Percentiles rank a stretch among this genome's conserved stretches.
Evolutionary conservation across 495 filamentous ascomycete genomes (phyloP).

Genomic region (Entonaema liquescens): DNA sequence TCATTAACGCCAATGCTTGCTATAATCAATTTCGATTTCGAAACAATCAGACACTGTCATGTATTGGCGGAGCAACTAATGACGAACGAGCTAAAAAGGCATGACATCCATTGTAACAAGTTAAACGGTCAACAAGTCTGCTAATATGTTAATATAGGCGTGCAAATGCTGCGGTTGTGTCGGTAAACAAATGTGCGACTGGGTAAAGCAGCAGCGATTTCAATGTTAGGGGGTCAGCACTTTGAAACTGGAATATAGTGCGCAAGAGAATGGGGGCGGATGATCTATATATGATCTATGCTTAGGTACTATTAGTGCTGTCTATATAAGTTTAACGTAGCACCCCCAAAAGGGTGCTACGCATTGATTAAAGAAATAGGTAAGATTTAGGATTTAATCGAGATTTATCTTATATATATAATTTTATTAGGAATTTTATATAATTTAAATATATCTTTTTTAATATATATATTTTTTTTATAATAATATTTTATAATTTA

Average conservation of each 20-base stretch:
- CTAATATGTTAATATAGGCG: constrained; percentile 39
- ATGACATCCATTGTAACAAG: background rate
- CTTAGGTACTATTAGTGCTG: no score
- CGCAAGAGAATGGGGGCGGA: background rate
- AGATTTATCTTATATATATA: no score
- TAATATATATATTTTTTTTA: no score
- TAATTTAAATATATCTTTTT: no score
- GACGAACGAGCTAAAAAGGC: constrained; percentile 48
- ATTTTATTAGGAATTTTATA: no score
- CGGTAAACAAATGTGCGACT: constrained; percentile 48
- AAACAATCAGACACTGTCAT: constrained; percentile 49
- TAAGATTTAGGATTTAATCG: no score
- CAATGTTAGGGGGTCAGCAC: constrained; percentile 29
- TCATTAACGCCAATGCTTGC: constrained; percentile 55
- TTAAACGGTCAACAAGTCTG: background rate
- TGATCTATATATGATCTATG: no score
- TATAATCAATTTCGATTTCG: constrained; percentile 55
- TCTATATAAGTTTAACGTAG: no score
- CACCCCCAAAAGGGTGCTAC: no score
- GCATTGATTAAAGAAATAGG: no score
- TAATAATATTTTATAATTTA: no score
- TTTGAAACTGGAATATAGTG: background rate
- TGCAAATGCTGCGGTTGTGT: constrained; percentile 54
- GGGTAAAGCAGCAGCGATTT: constrained; percentile 42
- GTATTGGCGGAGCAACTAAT: constrained; percentile 51